These are phyloP conservation scores for Talaromyces sp. DNA, from an alignment of 2,329 filamentous ascomycete genomes.

Conservation along the genomic window DNA sequence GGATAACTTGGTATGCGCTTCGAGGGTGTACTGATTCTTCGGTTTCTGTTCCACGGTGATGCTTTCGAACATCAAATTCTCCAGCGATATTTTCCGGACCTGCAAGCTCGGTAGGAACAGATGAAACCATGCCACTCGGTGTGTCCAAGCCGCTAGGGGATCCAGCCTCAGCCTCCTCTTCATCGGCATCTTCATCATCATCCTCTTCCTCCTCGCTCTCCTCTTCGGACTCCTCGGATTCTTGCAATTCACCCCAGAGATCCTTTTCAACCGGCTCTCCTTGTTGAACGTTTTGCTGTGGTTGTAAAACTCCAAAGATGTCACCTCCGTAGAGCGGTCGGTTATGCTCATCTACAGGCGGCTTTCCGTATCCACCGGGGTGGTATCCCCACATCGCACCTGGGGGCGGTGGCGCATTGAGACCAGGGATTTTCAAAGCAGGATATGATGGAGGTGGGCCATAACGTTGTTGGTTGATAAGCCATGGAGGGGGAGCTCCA, in stretches of 20 bases:
- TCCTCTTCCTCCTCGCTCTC: slow-evolving; percentile 72
- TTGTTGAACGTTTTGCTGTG: slow-evolving; percentile 62
- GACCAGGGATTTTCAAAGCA: slow-evolving; percentile 87
- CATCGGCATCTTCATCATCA: slow-evolving; percentile 56
- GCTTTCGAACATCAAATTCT: slow-evolving; percentile 90
- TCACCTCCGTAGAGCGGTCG: slow-evolving; percentile 90
- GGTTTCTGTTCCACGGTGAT: slow-evolving; percentile 80
- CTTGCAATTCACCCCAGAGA: slow-evolving; percentile 90
- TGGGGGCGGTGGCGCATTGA: slow-evolving; percentile 88
- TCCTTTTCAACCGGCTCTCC: slow-evolving; percentile 83
- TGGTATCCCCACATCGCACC: slow-evolving; percentile 94
- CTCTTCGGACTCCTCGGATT: slow-evolving; percentile 71
- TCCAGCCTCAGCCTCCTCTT: slow-evolving; percentile 67
- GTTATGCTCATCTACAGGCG: slow-evolving; percentile 91
- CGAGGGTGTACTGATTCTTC: slow-evolving; percentile 76
- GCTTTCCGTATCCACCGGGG: slow-evolving; percentile 93
- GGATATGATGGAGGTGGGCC: slow-evolving; percentile 94
- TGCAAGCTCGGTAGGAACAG: slow-evolving; percentile 77
- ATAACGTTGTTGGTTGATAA: slow-evolving; percentile 94
- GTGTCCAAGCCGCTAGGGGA: slow-evolving; percentile 79
- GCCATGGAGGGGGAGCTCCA: slow-evolving; percentile 91
- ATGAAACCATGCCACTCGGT: slow-evolving; percentile 76
- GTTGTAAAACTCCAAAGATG: slow-evolving; percentile 78
- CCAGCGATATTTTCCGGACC: slow-evolving; percentile 76
- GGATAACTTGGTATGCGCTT: slow-evolving; percentile 84